phyloP scores from a whole-genome alignment of 352 stramenopile genomes.

The Pythium oligandrum region DNA sequence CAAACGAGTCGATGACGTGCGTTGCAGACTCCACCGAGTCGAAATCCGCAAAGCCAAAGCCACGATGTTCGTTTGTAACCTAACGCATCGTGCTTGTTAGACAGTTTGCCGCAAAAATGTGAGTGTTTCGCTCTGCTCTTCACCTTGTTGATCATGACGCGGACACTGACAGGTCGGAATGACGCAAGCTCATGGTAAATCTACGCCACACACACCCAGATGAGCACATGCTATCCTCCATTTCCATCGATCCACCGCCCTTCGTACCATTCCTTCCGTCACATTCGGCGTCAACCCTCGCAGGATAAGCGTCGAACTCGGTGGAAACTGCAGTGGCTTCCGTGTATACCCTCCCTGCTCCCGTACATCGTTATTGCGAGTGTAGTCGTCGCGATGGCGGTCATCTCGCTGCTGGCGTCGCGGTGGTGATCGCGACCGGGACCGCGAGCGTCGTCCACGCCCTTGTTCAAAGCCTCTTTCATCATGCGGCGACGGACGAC shows the following conservation, averaged over 20 bases:
- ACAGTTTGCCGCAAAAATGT: too few species aligned
- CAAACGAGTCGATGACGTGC: slow-evolving; percentile 50
- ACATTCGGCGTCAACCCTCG: slow-evolving; percentile 44
- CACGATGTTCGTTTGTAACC: slow-evolving; percentile 56
- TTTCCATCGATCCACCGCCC: background rate
- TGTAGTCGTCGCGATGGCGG: background rate
- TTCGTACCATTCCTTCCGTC: slow-evolving; percentile 60
- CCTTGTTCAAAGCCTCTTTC: too few species aligned
- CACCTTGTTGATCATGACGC: slow-evolving; percentile 72
- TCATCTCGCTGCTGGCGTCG: background rate
- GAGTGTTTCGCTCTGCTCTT: too few species aligned
- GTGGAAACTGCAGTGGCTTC: slow-evolving; percentile 12
- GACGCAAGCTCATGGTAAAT: slow-evolving; percentile 43
- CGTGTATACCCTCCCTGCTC: too few species aligned
- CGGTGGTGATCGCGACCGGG: slow-evolving; percentile 5
- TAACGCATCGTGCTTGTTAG: slow-evolving; percentile 1
- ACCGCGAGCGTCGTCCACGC: slow-evolving; percentile 7
- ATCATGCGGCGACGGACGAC: background rate
- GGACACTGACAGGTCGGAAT: slow-evolving; percentile 43
- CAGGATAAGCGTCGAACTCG: slow-evolving; percentile 62
- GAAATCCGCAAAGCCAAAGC: slow-evolving; percentile 83
- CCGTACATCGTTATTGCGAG: too few species aligned
- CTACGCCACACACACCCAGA: slow-evolving; percentile 29
- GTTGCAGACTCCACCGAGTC: slow-evolving; percentile 43
- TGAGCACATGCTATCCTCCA: slow-evolving; percentile 1